Percentiles rank a stretch among this genome's conserved stretches.
Evolutionary conservation across 331 rosid genomes (phyloP).

Genomic region (Spiraea crenata): DNA sequence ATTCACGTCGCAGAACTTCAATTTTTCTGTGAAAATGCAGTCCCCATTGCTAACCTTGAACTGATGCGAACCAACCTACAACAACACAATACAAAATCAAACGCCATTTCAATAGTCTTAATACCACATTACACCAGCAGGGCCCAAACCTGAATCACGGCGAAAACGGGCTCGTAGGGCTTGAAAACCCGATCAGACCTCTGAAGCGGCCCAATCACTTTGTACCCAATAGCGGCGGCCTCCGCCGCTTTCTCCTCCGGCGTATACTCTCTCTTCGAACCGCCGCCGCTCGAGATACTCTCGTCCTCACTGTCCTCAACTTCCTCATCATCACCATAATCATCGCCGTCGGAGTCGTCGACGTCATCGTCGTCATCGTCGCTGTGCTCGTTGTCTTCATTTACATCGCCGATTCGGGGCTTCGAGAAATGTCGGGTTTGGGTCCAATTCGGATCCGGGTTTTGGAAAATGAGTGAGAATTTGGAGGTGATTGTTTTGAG

Average conservation of each 20-base stretch:
- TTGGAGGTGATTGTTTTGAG: conserved; percentile 23
- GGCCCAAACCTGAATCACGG: conserved; percentile 68
- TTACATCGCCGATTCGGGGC: conserved; percentile 25
- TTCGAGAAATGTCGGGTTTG: conserved; percentile 57
- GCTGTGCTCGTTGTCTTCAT: conserved; percentile 19
- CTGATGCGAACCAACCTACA: conserved; percentile 87
- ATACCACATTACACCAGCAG: too few relatives aligned
- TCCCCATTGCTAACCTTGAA: conserved; percentile 88
- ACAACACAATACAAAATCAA: background rate
- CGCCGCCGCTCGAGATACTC: conserved; percentile 22
- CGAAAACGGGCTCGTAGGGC: conserved; percentile 69
- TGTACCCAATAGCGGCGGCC: conserved; percentile 70
- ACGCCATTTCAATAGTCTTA: background rate
- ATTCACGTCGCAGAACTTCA: conserved; percentile 88
- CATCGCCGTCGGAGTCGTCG: conserved; percentile 20
- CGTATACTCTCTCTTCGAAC: conserved; percentile 47
- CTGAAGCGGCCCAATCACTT: conserved; percentile 60
- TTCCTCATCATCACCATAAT: conserved; percentile 32
- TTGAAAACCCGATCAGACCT: conserved; percentile 56
- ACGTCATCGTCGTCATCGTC: conserved; percentile 32
- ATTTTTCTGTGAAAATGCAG: conserved; percentile 75
- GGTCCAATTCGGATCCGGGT: conserved; percentile 21
- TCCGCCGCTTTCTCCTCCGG: conserved; percentile 71
- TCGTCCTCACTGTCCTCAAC: conserved; percentile 41
- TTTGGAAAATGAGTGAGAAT: conserved; percentile 24